These are phyloP conservation scores for Lentinus brumalis DNA, from an alignment of 768 basidiomycete genomes.

Conservation along the genomic window DNA sequence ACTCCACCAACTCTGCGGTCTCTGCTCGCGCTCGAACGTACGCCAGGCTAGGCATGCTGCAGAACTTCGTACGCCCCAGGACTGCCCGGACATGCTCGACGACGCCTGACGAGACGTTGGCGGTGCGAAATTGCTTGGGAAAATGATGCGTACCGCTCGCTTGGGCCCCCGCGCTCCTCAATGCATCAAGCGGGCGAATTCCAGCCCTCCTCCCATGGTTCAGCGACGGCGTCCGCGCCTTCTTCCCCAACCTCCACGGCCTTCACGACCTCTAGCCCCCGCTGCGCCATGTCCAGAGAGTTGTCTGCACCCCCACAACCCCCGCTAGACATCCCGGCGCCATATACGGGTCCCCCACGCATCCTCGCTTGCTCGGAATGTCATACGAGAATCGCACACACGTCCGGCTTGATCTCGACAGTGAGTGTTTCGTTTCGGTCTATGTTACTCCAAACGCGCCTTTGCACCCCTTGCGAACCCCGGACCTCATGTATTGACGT, in stretches of 20 bases:
- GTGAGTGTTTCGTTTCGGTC: slow-evolving; percentile 19
- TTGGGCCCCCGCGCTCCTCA: slow-evolving; percentile 10
- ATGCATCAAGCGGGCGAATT: neutral
- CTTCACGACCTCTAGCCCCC: neutral
- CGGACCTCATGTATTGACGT: neutral
- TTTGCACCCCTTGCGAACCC: neutral
- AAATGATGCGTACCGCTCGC: slow-evolving; percentile 14
- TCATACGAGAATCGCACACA: slow-evolving; percentile 13
- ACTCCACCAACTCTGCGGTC: too few species aligned
- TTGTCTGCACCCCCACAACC: neutral
- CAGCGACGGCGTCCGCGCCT: neutral
- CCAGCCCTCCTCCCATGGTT: neutral
- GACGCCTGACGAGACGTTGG: neutral
- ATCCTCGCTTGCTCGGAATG: slow-evolving; percentile 14
- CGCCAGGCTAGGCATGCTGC: neutral
- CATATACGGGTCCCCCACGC: slow-evolving; percentile 11
- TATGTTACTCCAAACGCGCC: slow-evolving; percentile 9
- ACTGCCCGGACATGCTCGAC: neutral
- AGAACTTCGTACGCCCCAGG: neutral
- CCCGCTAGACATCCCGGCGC: neutral
- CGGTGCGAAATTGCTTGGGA: slow-evolving; percentile 6
- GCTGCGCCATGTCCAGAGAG: slow-evolving; percentile 1
- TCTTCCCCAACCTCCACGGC: neutral
- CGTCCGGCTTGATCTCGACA: slow-evolving; percentile 20
- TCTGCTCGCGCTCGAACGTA: neutral